Conservation (phyloP, 768 basidiomycete genomes). For the Rhizopogon vulgaris region DNA sequence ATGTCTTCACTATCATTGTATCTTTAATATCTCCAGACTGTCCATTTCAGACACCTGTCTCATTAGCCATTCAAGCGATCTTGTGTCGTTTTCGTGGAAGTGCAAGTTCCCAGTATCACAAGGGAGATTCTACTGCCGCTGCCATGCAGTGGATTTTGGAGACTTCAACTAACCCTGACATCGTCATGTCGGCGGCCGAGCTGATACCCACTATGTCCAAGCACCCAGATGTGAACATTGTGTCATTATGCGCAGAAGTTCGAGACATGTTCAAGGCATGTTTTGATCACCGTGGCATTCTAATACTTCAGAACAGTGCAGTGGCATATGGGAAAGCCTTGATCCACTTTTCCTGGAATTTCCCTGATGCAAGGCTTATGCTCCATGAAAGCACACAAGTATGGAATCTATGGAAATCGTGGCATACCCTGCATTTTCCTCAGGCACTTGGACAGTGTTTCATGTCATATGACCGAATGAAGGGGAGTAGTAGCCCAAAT, state of each 20-base stretch:
- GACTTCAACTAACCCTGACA: conserved; percentile 8
- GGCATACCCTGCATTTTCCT: background rate
- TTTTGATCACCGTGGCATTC: background rate
- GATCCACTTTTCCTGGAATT: background rate
- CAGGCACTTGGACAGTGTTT: background rate
- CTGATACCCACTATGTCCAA: conserved; percentile 2
- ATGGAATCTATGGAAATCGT: background rate
- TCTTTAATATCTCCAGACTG: background rate
- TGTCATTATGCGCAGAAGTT: background rate
- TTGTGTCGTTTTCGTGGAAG: too few relatives aligned
- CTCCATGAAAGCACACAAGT: background rate
- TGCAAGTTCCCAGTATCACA: background rate
- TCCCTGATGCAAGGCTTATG: too few relatives aligned
- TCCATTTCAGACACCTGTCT: conserved; percentile 5
- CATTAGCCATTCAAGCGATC: background rate
- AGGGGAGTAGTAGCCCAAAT: background rate
- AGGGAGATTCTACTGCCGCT: background rate
- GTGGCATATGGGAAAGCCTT: background rate
- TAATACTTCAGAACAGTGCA: background rate
- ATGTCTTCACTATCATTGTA: background rate
- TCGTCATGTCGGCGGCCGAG: background rate
- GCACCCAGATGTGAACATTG: too few relatives aligned
- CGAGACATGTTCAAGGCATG: background rate
- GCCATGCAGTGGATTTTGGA: conserved; percentile 5
- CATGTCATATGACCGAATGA: background rate